Percentiles rank a stretch among this genome's conserved stretches.
Conservation (phyloP, 140 eudicot species). For the Oenanthe javanica region DNA sequence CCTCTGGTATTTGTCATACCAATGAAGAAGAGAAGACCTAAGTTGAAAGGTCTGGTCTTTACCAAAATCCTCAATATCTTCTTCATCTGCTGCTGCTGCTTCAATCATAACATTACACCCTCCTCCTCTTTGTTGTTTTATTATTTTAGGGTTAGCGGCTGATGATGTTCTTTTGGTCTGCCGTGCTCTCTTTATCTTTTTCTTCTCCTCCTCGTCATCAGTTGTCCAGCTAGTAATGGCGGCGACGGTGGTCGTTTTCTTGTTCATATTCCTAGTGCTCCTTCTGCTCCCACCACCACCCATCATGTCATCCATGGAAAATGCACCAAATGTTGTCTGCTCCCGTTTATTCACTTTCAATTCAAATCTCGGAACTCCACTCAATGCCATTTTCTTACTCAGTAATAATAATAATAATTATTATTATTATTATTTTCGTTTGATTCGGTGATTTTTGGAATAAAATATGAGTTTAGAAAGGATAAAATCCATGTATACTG, state of each 20-base stretch:
- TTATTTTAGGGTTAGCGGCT: neutral
- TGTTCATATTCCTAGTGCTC: neutral
- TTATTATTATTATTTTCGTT: too few species aligned
- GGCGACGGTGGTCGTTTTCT: neutral
- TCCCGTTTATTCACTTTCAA: too few species aligned
- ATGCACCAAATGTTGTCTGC: neutral
- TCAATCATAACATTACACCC: neutral
- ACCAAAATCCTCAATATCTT: conserved; percentile 73
- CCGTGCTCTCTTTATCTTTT: neutral
- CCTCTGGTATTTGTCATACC: conserved; percentile 74
- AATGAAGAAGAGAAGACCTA: conserved; percentile 61
- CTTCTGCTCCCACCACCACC: neutral
- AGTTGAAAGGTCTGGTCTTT: conserved; percentile 35
- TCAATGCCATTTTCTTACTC: too few species aligned
- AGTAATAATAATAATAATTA: too few species aligned
- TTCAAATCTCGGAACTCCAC: too few species aligned
- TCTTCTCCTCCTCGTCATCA: neutral
- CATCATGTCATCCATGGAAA: neutral
- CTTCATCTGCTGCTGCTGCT: conserved; percentile 5
- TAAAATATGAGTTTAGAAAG: too few species aligned
- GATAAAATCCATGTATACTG: too few species aligned
- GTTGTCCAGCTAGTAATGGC: too few species aligned
- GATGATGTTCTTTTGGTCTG: neutral
- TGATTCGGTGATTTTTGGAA: too few species aligned
- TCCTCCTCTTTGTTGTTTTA: too few species aligned